Evolutionary conservation across 306 rosid genomes (phyloP).

Genomic region (Sicyos edulis): DNA sequence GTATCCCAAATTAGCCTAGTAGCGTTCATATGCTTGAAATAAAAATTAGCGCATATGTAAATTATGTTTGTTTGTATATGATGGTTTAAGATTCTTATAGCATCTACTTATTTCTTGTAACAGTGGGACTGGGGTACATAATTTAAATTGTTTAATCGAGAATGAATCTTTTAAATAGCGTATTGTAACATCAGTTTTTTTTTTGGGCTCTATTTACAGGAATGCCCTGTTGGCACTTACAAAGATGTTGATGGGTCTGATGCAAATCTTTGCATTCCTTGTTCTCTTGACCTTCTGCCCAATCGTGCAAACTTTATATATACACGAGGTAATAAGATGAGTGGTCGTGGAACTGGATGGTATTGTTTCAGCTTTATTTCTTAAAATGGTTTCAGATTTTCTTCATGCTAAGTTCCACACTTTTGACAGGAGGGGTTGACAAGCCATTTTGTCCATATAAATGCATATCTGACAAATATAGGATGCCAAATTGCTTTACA

Average conservation of each 20-base stretch:
- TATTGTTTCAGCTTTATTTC: slow-evolving; percentile 22
- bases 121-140: neutral
- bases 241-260: slow-evolving; percentile 84
- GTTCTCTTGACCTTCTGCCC: slow-evolving; percentile 89
- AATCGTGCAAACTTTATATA: slow-evolving; percentile 83
- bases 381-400: slow-evolving; percentile 8
- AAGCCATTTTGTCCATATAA: slow-evolving; percentile 62
- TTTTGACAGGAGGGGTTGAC: slow-evolving; percentile 68
- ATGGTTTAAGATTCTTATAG: neutral
- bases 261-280: slow-evolving; percentile 67
- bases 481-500: slow-evolving; percentile 91
- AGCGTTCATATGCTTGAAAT: neutral
- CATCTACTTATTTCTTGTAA: neutral
- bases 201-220: slow-evolving; percentile 39
- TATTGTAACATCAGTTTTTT: neutral
- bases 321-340: slow-evolving; percentile 56
- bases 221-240: slow-evolving; percentile 90
- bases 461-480: slow-evolving; percentile 86
- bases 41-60: neutral
- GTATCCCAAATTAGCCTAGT: neutral
- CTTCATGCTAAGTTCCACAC: slow-evolving; percentile 22
- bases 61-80: neutral
- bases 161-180: neutral
- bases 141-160: neutral
- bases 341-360: slow-evolving; percentile 14